phyloP scores from a whole-genome alignment of 805 yeast genomes.

The Torulaspora microellipsoides region DNA sequence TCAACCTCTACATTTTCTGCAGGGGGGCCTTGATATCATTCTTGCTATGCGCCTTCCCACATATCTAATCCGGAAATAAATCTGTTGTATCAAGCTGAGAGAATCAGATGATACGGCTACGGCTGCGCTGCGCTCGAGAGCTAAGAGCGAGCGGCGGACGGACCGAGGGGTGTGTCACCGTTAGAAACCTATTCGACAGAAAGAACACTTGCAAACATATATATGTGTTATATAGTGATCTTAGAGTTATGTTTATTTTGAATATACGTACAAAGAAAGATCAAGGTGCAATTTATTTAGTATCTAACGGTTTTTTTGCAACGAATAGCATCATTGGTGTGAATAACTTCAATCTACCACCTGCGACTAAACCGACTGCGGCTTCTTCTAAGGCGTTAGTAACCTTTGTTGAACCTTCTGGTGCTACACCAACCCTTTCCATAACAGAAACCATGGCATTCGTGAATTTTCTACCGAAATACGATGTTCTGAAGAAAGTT shows the following conservation, averaged over 20 bases:
- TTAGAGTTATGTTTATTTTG: not conserved
- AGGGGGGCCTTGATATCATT: no score
- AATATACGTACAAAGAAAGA: conserved; percentile 4
- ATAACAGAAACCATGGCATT: conserved; percentile 73
- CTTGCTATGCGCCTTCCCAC: no score
- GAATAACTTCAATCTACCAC: conserved; percentile 84
- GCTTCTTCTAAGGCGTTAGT: conserved; percentile 95
- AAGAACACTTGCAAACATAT: no score
- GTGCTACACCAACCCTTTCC: conserved; percentile 85
- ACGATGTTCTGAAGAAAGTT: conserved; percentile 85
- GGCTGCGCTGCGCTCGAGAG: no score
- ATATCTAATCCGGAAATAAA: no score
- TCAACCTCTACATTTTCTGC: no score
- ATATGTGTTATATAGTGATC: no score
- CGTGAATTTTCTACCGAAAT: conserved; percentile 79
- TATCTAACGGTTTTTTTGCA: conserved; percentile 64
- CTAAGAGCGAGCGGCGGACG: no score
- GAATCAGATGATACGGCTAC: no score
- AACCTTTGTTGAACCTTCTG: conserved; percentile 86
- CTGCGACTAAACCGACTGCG: conserved; percentile 89
- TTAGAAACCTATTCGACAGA: no score
- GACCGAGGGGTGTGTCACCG: no score
- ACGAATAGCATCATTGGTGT: conserved; percentile 97
- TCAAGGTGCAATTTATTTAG: conserved; percentile 1
- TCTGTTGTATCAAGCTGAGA: no score